A percentile compares a stretch with the other conserved stretches of the same genome.
Evolutionary conservation across 192 early-diverging fungal genomes (phyloP).

Genomic region (Funneliformis geosporum): DNA sequence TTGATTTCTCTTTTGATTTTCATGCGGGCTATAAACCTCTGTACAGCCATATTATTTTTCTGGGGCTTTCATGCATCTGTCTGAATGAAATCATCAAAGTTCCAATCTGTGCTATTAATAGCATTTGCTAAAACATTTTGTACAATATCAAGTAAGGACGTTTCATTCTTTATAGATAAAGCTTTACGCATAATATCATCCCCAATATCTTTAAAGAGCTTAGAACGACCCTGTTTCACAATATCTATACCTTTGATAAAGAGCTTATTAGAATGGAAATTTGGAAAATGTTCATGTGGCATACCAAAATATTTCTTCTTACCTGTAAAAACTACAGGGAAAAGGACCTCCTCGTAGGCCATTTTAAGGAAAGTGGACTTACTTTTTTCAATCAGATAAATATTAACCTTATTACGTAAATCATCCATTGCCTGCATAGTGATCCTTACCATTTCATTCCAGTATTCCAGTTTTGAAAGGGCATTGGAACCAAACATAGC

Average conservation of each 20-base stretch:
- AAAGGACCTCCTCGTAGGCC: conserved; percentile 15
- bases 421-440: conserved; percentile 4
- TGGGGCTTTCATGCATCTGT: not conserved
- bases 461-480: not conserved
- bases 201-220: not conserved
- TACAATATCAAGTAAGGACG: not conserved
- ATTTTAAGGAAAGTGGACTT: not conserved
- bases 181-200: not conserved
- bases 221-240: not conserved
- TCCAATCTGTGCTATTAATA: not conserved
- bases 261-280: conserved; percentile 5
- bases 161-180: not conserved
- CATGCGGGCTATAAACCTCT: not conserved
- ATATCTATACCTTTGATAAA: conserved; percentile 10
- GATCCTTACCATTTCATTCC: conserved; percentile 24
- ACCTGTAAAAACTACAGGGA: not conserved
- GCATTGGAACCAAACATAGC: not conserved
- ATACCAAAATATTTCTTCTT: conserved; percentile 14
- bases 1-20: too few species aligned
- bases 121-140: not conserved
- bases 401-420: conserved; percentile 7
- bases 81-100: not conserved
- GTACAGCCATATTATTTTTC: conserved; percentile 1
- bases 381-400: not conserved
- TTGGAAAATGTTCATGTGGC: not conserved